These are phyloP conservation scores for Termitomyces sp. DNA, from an alignment of 1,284 basidiomycete genomes.

Conservation along the genomic window DNA sequence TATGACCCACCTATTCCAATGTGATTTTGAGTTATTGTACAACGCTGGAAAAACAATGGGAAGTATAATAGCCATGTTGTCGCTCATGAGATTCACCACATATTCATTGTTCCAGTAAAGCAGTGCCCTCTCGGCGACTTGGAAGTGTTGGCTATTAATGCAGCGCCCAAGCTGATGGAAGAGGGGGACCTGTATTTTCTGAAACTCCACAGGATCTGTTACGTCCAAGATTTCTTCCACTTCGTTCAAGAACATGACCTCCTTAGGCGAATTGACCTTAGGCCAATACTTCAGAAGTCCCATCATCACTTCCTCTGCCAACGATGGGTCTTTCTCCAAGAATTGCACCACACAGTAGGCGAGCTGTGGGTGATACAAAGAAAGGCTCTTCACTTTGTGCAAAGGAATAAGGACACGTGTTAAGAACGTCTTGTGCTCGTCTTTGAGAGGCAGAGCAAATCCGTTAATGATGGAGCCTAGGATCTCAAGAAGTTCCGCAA, in stretches of 20 bases:
- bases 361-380: slow-evolving; percentile 96
- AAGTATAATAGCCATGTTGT: slow-evolving; percentile 85
- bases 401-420: slow-evolving; percentile 94
- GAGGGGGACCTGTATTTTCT: slow-evolving; percentile 91
- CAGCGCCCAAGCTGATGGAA: slow-evolving; percentile 96
- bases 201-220: slow-evolving; percentile 95
- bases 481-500: slow-evolving; percentile 97
- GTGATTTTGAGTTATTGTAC: slow-evolving; percentile 94
- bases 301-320: slow-evolving; percentile 95
- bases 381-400: slow-evolving; percentile 96
- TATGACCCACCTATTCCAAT: slow-evolving; percentile 89
- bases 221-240: slow-evolving; percentile 99
- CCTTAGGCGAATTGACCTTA: slow-evolving; percentile 99
- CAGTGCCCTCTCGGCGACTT: slow-evolving; percentile 91
- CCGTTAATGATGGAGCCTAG: slow-evolving; percentile 99
- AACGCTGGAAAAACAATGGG: slow-evolving; percentile 98
- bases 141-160: slow-evolving; percentile 99
- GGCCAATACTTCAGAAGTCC: slow-evolving; percentile 98
- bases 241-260: slow-evolving; percentile 99
- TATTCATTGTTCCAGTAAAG: slow-evolving; percentile 99
- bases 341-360: slow-evolving; percentile 99
- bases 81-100: slow-evolving; percentile 98
- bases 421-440: slow-evolving; percentile 98
- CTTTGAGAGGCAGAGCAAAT: slow-evolving; percentile 96
- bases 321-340: slow-evolving; percentile 89